Conservation (phyloP, 2,329 filamentous ascomycete genomes). For the Calonectria montana region DNA sequence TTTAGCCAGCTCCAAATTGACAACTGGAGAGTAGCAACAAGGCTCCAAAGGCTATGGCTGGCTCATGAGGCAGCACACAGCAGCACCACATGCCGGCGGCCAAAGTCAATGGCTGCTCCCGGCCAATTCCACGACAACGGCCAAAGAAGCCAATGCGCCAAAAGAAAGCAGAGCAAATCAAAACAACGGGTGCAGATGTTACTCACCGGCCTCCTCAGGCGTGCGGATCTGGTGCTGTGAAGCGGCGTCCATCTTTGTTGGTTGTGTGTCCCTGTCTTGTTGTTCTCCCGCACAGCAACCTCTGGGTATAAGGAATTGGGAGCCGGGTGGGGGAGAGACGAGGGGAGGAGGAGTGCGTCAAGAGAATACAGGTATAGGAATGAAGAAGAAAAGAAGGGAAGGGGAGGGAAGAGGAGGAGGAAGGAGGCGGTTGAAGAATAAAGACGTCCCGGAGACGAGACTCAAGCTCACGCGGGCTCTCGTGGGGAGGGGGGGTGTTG, state of each 20-base stretch:
- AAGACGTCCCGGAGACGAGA: conserved; percentile 32
- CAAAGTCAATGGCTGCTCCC: neutral
- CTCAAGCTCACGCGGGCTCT: conserved; percentile 40
- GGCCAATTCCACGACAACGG: neutral
- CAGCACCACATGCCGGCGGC: conserved; percentile 1
- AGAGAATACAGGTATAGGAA: neutral
- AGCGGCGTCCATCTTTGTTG: conserved; percentile 55
- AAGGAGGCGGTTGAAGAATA: conserved; percentile 22
- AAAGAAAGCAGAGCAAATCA: neutral
- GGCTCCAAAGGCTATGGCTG: neutral
- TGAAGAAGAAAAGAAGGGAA: conserved; percentile 22
- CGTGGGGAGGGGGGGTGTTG: conserved; percentile 29
- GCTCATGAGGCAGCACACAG: neutral
- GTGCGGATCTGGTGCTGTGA: conserved; percentile 61
- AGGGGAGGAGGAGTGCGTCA: conserved; percentile 39
- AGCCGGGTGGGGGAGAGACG: conserved; percentile 24
- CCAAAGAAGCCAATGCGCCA: neutral
- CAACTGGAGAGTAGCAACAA: neutral
- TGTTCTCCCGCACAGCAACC: conserved; percentile 31
- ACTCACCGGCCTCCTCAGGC: conserved; percentile 73
- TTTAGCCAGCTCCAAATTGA: neutral
- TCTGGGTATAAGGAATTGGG: conserved; percentile 14
- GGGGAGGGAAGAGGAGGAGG: conserved; percentile 13
- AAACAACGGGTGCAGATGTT: conserved; percentile 35
- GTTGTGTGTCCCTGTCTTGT: conserved; percentile 39